A percentile compares a stretch with the other conserved stretches of the same genome.
phyloP scores from a whole-genome alignment of 768 basidiomycete genomes.

The Auricularia heimuer region DNA sequence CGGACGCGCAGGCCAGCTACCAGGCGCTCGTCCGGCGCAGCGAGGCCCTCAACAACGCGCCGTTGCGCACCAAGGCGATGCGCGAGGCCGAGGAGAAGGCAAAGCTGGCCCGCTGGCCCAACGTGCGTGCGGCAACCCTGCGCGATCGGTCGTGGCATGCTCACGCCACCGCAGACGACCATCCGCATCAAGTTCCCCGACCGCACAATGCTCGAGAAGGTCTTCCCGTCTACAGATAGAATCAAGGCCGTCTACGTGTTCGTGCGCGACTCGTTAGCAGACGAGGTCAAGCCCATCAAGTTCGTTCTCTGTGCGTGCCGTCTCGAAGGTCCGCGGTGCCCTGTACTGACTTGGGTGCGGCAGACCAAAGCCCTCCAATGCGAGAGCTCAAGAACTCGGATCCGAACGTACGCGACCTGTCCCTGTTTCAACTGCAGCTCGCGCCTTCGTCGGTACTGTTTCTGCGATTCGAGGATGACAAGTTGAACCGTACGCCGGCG shows the following conservation, averaged over 20 bases:
- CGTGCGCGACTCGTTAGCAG: slow-evolving; percentile 57
- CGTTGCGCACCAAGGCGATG: slow-evolving; percentile 52
- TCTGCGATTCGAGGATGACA: slow-evolving; percentile 63
- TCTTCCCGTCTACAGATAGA: slow-evolving; percentile 68
- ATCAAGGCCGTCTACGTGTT: slow-evolving; percentile 81
- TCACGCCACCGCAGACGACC: slow-evolving; percentile 43
- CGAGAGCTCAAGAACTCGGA: slow-evolving; percentile 80
- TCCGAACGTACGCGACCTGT: slow-evolving; percentile 54
- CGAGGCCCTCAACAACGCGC: slow-evolving; percentile 56
- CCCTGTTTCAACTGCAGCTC: slow-evolving; percentile 58
- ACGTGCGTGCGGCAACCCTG: slow-evolving; percentile 30
- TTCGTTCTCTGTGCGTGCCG: slow-evolving; percentile 68
- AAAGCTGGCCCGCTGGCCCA: slow-evolving; percentile 63
- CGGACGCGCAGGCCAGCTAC: slow-evolving; percentile 64
- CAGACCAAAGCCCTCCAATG: slow-evolving; percentile 76
- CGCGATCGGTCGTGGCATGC: not conserved
- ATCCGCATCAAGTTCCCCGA: slow-evolving; percentile 78
- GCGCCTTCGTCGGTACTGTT: slow-evolving; percentile 74
- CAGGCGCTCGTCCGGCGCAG: slow-evolving; percentile 49
- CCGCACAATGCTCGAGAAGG: slow-evolving; percentile 68
- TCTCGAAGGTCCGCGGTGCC: not conserved
- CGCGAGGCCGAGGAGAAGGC: slow-evolving; percentile 53
- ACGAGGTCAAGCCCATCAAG: slow-evolving; percentile 68
- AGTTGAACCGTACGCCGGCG: slow-evolving; percentile 48
- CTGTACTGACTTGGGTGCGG: not conserved